A percentile compares a stretch with the other conserved stretches of the same genome.
These are phyloP conservation scores for Venturiaceae sp. DNA, from an alignment of 2,329 filamentous ascomycete species.

Conservation along the genomic window DNA sequence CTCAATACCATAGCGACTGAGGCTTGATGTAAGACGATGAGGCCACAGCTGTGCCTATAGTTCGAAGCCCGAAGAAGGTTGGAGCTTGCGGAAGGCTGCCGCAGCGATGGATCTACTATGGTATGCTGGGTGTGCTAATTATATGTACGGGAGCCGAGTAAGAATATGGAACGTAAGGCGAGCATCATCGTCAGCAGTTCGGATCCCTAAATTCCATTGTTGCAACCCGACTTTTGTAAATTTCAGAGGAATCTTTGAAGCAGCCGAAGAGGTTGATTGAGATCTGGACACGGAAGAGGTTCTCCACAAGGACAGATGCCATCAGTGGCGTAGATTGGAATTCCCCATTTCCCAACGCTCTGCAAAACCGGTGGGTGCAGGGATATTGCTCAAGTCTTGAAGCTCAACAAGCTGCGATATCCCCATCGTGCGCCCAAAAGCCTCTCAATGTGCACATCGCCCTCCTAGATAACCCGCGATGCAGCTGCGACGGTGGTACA, in stretches of 20 bases:
- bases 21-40: background rate
- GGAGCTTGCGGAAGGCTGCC: background rate
- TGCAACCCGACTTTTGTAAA: background rate
- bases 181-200: background rate
- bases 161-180: background rate
- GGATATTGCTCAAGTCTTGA: background rate
- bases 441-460: background rate
- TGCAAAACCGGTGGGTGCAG: background rate
- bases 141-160: background rate
- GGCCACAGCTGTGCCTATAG: background rate
- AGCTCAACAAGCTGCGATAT: background rate
- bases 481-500: background rate
- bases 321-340: background rate
- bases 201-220: background rate
- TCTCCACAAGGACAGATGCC: background rate
- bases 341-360: background rate
- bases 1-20: background rate
- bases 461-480: background rate
- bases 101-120: background rate
- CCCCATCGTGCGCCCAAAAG: background rate
- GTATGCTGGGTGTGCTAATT: background rate
- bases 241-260: too few relatives aligned
- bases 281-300: background rate
- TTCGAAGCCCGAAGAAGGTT: background rate
- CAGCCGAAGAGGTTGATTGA: background rate